Conservation (phyloP, 495 filamentous ascomycete genomes). For the Hypoxylon rickii region DNA sequence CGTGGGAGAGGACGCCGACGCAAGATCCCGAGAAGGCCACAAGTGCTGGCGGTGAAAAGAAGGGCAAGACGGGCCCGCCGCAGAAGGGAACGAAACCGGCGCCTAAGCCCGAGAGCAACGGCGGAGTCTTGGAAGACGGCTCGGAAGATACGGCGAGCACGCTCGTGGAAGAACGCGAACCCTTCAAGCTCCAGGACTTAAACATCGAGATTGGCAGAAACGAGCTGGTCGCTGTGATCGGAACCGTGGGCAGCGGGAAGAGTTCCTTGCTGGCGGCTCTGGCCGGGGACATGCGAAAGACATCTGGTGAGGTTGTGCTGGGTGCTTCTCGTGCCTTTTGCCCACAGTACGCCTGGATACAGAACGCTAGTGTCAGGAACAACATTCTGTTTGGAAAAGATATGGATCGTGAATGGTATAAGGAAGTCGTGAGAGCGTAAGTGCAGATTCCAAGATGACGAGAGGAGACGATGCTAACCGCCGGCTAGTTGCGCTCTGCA, state of each 20-base stretch:
- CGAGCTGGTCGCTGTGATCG: constrained; percentile 90
- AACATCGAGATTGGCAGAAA: constrained; percentile 75
- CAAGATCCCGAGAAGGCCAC: constrained; percentile 57
- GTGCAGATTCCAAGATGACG: constrained; percentile 11
- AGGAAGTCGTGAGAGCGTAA: constrained; percentile 58
- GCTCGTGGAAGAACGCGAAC: constrained; percentile 62
- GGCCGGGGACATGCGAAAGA: constrained; percentile 92
- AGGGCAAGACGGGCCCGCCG: constrained; percentile 39
- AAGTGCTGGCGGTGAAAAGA: constrained; percentile 37
- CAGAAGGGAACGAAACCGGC: constrained; percentile 51
- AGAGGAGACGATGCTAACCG: constrained; percentile 8
- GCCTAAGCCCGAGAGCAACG: constrained; percentile 36
- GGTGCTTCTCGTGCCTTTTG: constrained; percentile 86
- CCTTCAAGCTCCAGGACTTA: constrained; percentile 80
- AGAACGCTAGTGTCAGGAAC: constrained; percentile 81
- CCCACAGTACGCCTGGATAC: constrained; percentile 97
- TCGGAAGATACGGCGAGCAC: constrained; percentile 58
- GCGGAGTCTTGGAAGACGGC: constrained; percentile 31
- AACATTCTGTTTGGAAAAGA: constrained; percentile 93
- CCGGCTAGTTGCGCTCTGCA: constrained; percentile 67
- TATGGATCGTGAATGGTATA: constrained; percentile 67
- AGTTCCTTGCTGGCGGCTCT: constrained; percentile 87
- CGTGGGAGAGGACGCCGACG: constrained; percentile 82
- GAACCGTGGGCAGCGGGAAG: constrained; percentile 89
- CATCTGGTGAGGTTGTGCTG: constrained; percentile 70